Conservation (phyloP, 2,329 filamentous ascomycete genomes). For the Fusarium oligoseptatum region DNA sequence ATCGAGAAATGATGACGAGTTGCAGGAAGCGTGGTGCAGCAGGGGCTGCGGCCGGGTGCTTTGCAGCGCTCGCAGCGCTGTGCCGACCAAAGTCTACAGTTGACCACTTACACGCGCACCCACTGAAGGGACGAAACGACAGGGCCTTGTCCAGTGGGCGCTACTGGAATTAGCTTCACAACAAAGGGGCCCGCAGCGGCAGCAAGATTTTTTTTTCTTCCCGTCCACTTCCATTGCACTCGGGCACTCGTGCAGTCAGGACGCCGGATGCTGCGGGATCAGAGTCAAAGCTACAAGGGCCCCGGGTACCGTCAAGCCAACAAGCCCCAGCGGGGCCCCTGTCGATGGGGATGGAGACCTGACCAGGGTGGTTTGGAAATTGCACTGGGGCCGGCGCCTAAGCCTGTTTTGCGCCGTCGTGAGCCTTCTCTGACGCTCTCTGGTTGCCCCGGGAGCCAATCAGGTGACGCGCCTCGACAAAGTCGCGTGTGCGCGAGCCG, state of each 20-base stretch:
- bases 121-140: constrained; percentile 28
- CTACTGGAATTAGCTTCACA: constrained; percentile 33
- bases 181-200: constrained; percentile 25
- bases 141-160: constrained; percentile 33
- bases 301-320: constrained; percentile 39
- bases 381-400: constrained; percentile 41
- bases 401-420: constrained; percentile 36
- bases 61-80: constrained; percentile 8
- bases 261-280: constrained; percentile 48
- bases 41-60: constrained; percentile 29
- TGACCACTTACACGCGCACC: constrained; percentile 27
- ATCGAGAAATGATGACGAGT: constrained; percentile 48
- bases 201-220: constrained; percentile 36
- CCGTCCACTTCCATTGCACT: background rate
- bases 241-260: constrained; percentile 16
- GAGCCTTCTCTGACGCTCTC: constrained; percentile 38
- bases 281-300: constrained; percentile 43
- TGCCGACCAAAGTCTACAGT: constrained; percentile 36
- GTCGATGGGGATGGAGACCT: constrained; percentile 6
- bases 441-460: constrained; percentile 34
- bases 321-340: constrained; percentile 40
- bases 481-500: constrained; percentile 28
- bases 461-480: constrained; percentile 20
- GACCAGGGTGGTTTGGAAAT: constrained; percentile 42
- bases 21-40: constrained; percentile 44